A percentile compares a stretch with the other conserved stretches of the same genome.
Evolutionary conservation across 768 basidiomycete species (phyloP).

Genomic region (Lactarius tabidus): DNA sequence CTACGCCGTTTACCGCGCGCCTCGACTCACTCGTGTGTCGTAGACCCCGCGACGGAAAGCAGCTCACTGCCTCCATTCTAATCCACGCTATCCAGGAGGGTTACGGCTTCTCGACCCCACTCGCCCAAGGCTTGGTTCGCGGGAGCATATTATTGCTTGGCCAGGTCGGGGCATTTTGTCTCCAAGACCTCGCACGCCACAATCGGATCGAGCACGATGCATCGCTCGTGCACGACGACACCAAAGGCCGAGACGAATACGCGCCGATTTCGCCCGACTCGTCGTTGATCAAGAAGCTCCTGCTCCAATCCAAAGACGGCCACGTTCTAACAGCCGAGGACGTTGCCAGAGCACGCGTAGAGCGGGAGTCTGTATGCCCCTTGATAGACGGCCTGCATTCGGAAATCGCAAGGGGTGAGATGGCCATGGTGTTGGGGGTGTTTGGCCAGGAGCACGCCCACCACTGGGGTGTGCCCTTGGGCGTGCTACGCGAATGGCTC

Average conservation of each 20-base stretch:
- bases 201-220: conserved; percentile 64
- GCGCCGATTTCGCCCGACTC: conserved; percentile 39
- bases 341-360: conserved; percentile 48
- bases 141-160: conserved; percentile 30
- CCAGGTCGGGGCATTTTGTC: conserved; percentile 35
- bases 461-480: conserved; percentile 9
- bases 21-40: background rate
- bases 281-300: conserved; percentile 35
- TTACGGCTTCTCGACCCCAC: conserved; percentile 56
- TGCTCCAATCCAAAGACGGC: conserved; percentile 28
- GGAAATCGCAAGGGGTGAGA: conserved; percentile 56
- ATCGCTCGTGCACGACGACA: conserved; percentile 50
- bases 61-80: conserved; percentile 48
- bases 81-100: conserved; percentile 48
- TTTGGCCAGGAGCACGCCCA: conserved; percentile 24
- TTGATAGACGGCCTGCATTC: conserved; percentile 43
- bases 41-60: conserved; percentile 50
- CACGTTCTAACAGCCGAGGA: conserved; percentile 39
- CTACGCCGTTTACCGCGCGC: background rate
- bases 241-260: conserved; percentile 36
- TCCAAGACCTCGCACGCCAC: conserved; percentile 51
- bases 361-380: conserved; percentile 37
- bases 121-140: conserved; percentile 50
- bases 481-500: conserved; percentile 42
- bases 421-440: conserved; percentile 39